These are phyloP conservation scores for Sporothrix pseudoabietina DNA, from an alignment of 2,329 filamentous ascomycete genomes.

Conservation along the genomic window DNA sequence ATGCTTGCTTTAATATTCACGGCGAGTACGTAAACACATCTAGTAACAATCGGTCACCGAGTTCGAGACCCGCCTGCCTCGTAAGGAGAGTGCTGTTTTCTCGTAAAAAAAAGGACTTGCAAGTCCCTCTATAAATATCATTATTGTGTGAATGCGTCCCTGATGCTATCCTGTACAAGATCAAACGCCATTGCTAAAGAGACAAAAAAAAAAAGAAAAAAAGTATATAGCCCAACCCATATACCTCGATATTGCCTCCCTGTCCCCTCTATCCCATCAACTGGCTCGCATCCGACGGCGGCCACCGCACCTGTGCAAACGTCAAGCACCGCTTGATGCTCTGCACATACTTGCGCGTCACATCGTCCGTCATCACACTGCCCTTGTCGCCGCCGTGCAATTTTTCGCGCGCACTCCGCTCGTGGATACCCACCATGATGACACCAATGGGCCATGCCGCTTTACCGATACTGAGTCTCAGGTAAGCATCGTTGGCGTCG, in stretches of 20 bases:
- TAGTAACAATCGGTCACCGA: background rate
- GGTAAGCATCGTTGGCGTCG: conserved; percentile 92
- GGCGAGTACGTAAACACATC: background rate
- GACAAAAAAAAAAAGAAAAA: background rate
- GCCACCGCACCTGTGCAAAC: conserved; percentile 96
- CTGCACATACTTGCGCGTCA: conserved; percentile 92
- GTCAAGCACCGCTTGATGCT: conserved; percentile 96
- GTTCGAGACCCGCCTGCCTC: background rate
- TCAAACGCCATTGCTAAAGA: conserved; percentile 9
- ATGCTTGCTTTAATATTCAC: no score
- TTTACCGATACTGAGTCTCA: conserved; percentile 90
- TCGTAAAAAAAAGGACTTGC: background rate
- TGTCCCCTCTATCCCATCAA: conserved; percentile 72
- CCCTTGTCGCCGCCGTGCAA: conserved; percentile 84
- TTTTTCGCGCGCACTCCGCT: conserved; percentile 92
- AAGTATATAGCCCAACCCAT: background rate
- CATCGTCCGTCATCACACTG: conserved; percentile 96
- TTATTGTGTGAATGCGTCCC: conserved; percentile 1
- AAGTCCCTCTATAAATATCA: background rate
- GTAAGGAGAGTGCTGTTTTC: no score
- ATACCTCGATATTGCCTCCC: background rate
- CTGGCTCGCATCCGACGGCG: conserved; percentile 86
- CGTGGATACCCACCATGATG: conserved; percentile 99
- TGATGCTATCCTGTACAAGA: background rate
- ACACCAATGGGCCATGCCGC: conserved; percentile 99